Base-by-base conservation (phyloP, 208 protist species). In the Trypanosoma lewisi region DNA sequence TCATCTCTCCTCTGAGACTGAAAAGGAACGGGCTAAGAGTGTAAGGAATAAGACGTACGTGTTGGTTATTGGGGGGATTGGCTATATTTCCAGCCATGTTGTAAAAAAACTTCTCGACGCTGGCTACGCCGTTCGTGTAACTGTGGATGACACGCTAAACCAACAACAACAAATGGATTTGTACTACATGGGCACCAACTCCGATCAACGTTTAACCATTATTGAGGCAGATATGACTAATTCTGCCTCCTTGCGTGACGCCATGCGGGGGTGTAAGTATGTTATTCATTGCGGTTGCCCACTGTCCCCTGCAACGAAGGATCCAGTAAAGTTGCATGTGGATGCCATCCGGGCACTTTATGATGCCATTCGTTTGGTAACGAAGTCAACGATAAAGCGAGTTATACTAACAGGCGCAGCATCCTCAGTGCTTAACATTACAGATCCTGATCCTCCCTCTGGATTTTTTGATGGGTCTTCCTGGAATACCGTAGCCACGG, bases 211-310 rank as follows among this genome's bases (percentile, higher is more conserved):
- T 11, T 75, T 96, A 17, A 80, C 75, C 4, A 73, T 96, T 7
- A 63, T 82, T 44, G 68, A 83, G 47, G 85, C 77, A 2, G 82
- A 94, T 42, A 85, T 96, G 59, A 91, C 82, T 0, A 91, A 82
- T 72, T 82, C 84, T 14, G 71, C 71, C 44, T 70, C 87, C 2
- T 75, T 96, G 54, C 83, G 85, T 8, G 87, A 92, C 31, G 81
- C 73, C 1, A 83, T 96, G 51, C 69, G 82, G 2, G 85, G 85
- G 28, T 96, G 90, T 63, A 80, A 82, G 28, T 94, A 94, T 69
- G 79, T 96, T 31, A 85, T 96, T 21, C 90, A 96, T 67, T 96
- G 90, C 50, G 90, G 90, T 28, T 92, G 83, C 70, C 67, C 84
- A 4, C 52, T 34, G 48, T 70, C 69, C 16, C 55, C 73, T 21